Percentiles rank a stretch among this genome's conserved stretches.
phyloP scores from a whole-genome alignment of 2,329 filamentous ascomycete species.

The Botrytis paeoniae region DNA sequence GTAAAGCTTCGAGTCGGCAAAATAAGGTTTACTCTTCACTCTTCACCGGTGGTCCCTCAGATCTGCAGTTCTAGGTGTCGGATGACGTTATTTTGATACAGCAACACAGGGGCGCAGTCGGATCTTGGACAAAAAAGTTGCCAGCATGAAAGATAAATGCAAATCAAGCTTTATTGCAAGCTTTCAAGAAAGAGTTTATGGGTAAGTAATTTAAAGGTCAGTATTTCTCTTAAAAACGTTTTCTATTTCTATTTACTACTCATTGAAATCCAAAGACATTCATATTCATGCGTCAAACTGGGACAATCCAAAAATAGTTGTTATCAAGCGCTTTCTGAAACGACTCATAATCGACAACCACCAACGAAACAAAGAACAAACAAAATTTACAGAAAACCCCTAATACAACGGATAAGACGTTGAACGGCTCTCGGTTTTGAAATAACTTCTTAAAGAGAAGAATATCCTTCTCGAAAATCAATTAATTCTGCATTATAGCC shows the following conservation, averaged over 20 bases:
- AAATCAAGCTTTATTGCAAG: constrained; percentile 18
- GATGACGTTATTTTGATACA: constrained; percentile 17
- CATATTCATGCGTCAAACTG: constrained; percentile 9
- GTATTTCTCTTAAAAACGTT: background rate
- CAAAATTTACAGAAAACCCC: background rate
- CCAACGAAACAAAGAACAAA: constrained; percentile 18
- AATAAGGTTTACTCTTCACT: constrained; percentile 9
- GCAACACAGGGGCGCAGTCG: constrained; percentile 11
- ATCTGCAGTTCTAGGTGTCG: constrained; percentile 7
- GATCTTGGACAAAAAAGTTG: constrained; percentile 13
- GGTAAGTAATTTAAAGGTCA: background rate
- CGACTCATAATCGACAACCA: background rate
- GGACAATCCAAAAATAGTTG: constrained; percentile 15
- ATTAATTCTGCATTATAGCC: background rate
- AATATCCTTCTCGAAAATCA: background rate
- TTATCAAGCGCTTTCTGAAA: constrained; percentile 22
- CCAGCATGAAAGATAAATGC: constrained; percentile 12
- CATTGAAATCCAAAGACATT: constrained; percentile 17
- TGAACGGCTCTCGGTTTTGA: background rate
- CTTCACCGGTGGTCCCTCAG: background rate
- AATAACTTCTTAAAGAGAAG: constrained; percentile 4
- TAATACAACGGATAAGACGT: background rate
- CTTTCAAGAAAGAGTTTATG: background rate
- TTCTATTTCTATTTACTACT: constrained; percentile 3
- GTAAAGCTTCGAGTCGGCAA: background rate